Percentiles rank a stretch among this genome's conserved stretches.
Conservation (phyloP, 495 filamentous ascomycete species). For the Thermochaetoides thermophila region DNA sequence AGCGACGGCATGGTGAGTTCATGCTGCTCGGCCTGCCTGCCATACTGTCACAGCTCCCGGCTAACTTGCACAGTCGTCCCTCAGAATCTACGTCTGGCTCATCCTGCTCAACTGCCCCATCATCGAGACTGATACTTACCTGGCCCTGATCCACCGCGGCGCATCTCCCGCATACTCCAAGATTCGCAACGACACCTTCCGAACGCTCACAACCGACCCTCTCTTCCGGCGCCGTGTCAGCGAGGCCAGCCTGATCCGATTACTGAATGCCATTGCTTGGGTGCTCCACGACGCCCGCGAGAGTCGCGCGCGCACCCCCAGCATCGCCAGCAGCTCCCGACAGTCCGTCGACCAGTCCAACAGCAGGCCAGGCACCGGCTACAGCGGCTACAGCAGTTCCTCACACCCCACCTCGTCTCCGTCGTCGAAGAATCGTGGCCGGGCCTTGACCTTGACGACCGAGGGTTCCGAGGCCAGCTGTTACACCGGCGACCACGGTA, state of each 20-base stretch:
- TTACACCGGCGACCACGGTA: conserved; percentile 44
- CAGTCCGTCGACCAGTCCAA: conserved; percentile 18
- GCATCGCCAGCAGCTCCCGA: conserved; percentile 16
- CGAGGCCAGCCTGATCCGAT: conserved; percentile 84
- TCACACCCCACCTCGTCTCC: conserved; percentile 32
- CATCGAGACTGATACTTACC: conserved; percentile 71
- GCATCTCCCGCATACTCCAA: conserved; percentile 90
- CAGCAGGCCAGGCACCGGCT: conserved; percentile 17
- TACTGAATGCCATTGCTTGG: conserved; percentile 96
- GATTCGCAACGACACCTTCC: conserved; percentile 95
- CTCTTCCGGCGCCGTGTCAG: conserved; percentile 90
- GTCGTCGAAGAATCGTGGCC: conserved; percentile 33
- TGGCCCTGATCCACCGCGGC: conserved; percentile 79
- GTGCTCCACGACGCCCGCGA: conserved; percentile 64
- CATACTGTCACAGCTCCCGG: no score
- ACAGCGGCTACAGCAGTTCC: conserved; percentile 21
- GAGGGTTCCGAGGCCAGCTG: conserved; percentile 39
- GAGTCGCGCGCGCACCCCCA: conserved; percentile 20
- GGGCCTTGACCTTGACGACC: conserved; percentile 39
- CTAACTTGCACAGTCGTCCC: conserved; percentile 50
- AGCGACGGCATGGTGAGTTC: conserved; percentile 72
- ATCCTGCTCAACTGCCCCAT: conserved; percentile 77
- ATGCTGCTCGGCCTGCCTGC: conserved; percentile 1
- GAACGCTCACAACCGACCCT: conserved; percentile 86
- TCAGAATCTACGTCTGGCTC: conserved; percentile 91